phyloP scores from a whole-genome alignment of 257 asterid species.

The Solanum pimpinellifolium region DNA sequence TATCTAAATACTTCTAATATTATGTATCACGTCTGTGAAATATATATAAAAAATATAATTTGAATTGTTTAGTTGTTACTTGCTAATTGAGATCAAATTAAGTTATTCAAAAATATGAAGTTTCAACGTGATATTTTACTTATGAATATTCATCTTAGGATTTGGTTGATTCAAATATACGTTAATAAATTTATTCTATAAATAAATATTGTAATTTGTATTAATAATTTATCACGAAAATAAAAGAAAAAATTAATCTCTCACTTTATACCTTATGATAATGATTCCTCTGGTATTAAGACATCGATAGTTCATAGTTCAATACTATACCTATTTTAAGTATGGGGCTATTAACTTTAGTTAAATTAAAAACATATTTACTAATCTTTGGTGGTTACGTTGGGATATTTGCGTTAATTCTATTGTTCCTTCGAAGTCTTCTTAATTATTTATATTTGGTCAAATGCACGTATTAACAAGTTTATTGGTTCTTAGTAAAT shows the following conservation, averaged over 20 bases:
- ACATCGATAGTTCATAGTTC: neutral
- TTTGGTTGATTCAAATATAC: too few relatives aligned
- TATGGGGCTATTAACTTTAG: neutral
- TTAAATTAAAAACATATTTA: neutral
- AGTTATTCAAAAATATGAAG: neutral
- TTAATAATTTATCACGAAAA: neutral
- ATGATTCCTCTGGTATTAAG: neutral
- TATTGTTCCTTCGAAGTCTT: neutral
- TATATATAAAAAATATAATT: too few relatives aligned
- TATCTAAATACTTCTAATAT: neutral
- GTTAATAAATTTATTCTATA: too few relatives aligned
- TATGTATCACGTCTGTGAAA: neutral
- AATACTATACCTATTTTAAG: neutral
- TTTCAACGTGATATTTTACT: neutral
- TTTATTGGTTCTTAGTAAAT: neutral
- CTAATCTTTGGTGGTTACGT: neutral
- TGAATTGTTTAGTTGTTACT: too few relatives aligned
- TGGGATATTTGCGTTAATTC: neutral
- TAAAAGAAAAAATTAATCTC: too few relatives aligned
- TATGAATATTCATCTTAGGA: neutral
- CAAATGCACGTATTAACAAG: neutral
- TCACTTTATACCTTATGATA: neutral
- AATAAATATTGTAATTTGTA: too few relatives aligned
- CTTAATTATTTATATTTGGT: neutral
- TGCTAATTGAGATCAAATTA: neutral